These are phyloP conservation scores for Kazachstania kunashirensis DNA, from an alignment of 805 yeast species.

Conservation along the genomic window DNA sequence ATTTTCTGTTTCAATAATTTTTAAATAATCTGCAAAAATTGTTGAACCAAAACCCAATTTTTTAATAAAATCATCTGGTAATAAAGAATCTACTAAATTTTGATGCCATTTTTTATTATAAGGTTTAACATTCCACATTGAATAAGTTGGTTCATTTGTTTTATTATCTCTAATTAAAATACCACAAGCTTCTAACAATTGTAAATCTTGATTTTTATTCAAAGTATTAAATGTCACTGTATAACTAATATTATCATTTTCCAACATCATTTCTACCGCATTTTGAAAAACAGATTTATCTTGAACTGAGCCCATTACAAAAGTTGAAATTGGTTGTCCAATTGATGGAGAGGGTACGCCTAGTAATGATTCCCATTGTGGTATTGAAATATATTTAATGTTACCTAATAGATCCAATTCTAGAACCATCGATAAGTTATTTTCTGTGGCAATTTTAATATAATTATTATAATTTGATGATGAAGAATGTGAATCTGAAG, in stretches of 20 bases:
- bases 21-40: conserved; percentile 65
- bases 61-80: conserved; percentile 62
- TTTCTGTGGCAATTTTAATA: conserved; percentile 51
- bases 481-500: no score
- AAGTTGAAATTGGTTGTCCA: conserved; percentile 41
- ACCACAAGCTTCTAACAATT: conserved; percentile 90
- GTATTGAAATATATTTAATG: conserved; percentile 56
- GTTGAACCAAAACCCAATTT: conserved; percentile 85
- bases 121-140: conserved; percentile 90
- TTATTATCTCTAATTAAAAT: conserved; percentile 59
- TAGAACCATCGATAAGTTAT: conserved; percentile 66
- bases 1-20: conserved; percentile 45
- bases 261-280: conserved; percentile 61
- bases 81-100: conserved; percentile 6
- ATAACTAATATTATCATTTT: conserved; percentile 60
- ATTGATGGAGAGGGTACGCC: conserved; percentile 40
- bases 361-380: conserved; percentile 69
- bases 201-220: conserved; percentile 39
- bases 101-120: conserved; percentile 34
- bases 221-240: conserved; percentile 56
- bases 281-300: conserved; percentile 60
- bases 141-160: conserved; percentile 56
- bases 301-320: conserved; percentile 54
- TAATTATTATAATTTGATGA: conserved; percentile 36
- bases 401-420: conserved; percentile 76